A percentile compares a stretch with the other conserved stretches of the same genome.
phyloP scores from a whole-genome alignment of 2,329 filamentous ascomycete genomes.

The Talaromyces atroroseus region DNA sequence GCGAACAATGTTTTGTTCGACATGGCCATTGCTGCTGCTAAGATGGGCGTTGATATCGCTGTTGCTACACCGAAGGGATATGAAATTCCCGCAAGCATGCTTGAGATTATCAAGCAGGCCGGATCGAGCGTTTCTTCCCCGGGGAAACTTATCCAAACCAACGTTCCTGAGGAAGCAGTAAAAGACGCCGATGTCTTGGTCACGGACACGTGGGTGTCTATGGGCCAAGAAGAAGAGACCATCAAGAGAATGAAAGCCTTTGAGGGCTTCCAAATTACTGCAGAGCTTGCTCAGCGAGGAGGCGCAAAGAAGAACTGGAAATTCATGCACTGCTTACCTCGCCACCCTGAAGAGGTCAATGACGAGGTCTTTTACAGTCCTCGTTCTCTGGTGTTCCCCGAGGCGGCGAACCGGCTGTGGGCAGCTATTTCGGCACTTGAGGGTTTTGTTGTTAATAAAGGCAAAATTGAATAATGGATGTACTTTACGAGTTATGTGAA shows the following conservation, averaged over 20 bases:
- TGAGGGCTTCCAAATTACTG: conserved; percentile 84
- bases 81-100: conserved; percentile 71
- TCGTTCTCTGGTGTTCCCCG: conserved; percentile 81
- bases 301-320: conserved; percentile 87
- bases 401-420: conserved; percentile 94
- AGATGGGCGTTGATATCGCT: conserved; percentile 78
- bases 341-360: conserved; percentile 85
- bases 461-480: conserved; percentile 52
- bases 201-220: conserved; percentile 96
- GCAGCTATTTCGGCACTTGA: conserved; percentile 81
- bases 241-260: conserved; percentile 75
- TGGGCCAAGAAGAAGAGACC: conserved; percentile 90
- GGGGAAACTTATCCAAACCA: conserved; percentile 69
- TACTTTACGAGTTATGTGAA: neutral
- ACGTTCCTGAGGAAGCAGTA: conserved; percentile 75
- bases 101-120: conserved; percentile 62
- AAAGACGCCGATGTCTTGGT: conserved; percentile 83
- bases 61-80: conserved; percentile 86
- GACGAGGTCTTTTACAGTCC: conserved; percentile 92
- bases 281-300: conserved; percentile 73
- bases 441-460: conserved; percentile 90
- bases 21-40: conserved; percentile 78
- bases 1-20: conserved; percentile 97
- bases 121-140: conserved; percentile 52
- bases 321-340: conserved; percentile 97